Base-by-base conservation (phyloP, 352 stramenopile species). In the Phytopythium aichiense region DNA sequence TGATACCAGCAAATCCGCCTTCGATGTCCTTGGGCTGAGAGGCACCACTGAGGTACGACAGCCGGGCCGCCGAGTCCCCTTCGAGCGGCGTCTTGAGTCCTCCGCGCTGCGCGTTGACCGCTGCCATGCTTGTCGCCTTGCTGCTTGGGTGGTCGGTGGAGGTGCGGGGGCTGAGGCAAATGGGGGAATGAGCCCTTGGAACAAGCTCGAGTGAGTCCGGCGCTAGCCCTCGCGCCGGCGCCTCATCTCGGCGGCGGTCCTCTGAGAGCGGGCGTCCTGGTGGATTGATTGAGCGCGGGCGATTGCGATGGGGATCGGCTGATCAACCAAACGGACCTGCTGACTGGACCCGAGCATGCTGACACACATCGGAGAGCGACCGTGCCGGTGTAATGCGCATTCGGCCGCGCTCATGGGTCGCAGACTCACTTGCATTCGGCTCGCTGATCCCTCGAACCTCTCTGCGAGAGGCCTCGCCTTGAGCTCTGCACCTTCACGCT, bases 21-120 rank as follows among this genome's bases (percentile, higher is more conserved):
- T 58, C 35, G 4, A 1, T 11, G 22, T 58, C 52, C 12, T 58
- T 58, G 9, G 13, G 46, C 13, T 53, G 52, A 3, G 52, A 58
- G 38, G 31, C n/a, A 6, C 52, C 52, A 8, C 52, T 58, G 33
- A 58, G 0, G 52, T 58, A 58, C 38, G 52, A 48, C n/a, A 58
- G 18, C 11, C 51, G 51, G 11, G 33, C 52, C 15, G 37, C 31
- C 1, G 31, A 18, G 33, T 58, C 2, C 23, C 55, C 52, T 58
- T 48, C 52, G 33, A 58, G 52, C 31, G 52, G 52, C 23, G 35
- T 58, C 52, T 31, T 46, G 33, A 58, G 52, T 4, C 52, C 52
- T 43, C 52, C 35, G 6, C 25, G 35, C 25, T 45, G 22, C 2
- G 31, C 35, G 52, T 45, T 58, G 33, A 48, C 31, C n/a, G 35